These are phyloP conservation scores for Fragilaria radians DNA, from an alignment of 108 stramenopile genomes.

Conservation along the genomic window DNA sequence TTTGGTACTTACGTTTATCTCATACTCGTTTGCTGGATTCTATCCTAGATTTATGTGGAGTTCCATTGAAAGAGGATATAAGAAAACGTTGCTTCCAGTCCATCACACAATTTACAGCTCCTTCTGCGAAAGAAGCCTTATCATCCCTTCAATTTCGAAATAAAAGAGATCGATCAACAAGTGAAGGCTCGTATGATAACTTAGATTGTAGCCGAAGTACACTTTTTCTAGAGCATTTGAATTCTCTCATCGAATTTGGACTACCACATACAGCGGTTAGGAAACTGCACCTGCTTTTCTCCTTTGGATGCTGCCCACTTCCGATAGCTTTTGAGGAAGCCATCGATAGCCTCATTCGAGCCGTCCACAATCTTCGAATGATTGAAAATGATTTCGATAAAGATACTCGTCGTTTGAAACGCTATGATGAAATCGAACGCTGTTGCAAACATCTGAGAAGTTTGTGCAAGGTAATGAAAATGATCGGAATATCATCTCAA, in stretches of 20 bases:
- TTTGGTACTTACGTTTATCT: conserved; percentile 64
- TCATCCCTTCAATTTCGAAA: neutral
- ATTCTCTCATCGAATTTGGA: conserved; percentile 30
- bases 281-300: conserved; percentile 40
- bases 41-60: conserved; percentile 68
- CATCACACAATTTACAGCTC: conserved; percentile 50
- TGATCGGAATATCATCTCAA: conserved; percentile 32
- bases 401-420: conserved; percentile 26
- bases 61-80: conserved; percentile 42
- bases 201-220: neutral
- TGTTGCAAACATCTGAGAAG: conserved; percentile 35
- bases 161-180: neutral
- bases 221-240: conserved; percentile 12
- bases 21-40: conserved; percentile 59
- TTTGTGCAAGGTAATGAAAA: conserved; percentile 35
- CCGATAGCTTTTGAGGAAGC: conserved; percentile 45
- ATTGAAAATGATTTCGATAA: conserved; percentile 5
- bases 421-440: conserved; percentile 46
- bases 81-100: conserved; percentile 38
- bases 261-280: conserved; percentile 34
- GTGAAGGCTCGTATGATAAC: neutral
- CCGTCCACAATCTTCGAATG: conserved; percentile 12
- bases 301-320: conserved; percentile 41
- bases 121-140: conserved; percentile 19
- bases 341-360: conserved; percentile 31